phyloP scores from a whole-genome alignment of 306 rosid genomes.

The Prunus padus region DNA sequence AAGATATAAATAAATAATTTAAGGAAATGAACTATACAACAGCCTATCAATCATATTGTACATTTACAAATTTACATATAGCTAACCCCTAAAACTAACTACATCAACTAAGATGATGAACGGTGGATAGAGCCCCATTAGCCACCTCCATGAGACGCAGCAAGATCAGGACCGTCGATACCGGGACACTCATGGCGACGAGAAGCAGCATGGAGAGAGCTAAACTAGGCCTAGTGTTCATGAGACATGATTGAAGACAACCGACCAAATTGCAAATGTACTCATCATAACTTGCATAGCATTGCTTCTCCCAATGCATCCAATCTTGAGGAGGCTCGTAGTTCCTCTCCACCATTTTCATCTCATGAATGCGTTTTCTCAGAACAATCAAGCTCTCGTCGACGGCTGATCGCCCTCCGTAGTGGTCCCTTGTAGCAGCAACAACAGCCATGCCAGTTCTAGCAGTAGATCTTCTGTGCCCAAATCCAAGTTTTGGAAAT shows the following conservation, averaged over 20 bases:
- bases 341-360: conserved; percentile 67
- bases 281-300: conserved; percentile 29
- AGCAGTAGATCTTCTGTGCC: neutral
- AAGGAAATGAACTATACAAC: too few species aligned
- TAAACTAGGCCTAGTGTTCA: conserved; percentile 36
- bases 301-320: conserved; percentile 56
- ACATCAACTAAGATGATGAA: conserved; percentile 16
- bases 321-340: conserved; percentile 61
- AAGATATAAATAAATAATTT: too few species aligned
- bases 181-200: conserved; percentile 18
- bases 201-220: conserved; percentile 27
- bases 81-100: neutral
- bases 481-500: neutral
- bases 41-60: too few species aligned
- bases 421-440: neutral
- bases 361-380: conserved; percentile 67
- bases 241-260: conserved; percentile 23
- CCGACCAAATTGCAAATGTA: conserved; percentile 27
- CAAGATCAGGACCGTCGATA: neutral
- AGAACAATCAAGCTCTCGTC: conserved; percentile 65
- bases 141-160: conserved; percentile 23
- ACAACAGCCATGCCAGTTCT: neutral
- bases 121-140: conserved; percentile 11
- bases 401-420: conserved; percentile 28
- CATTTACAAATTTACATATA: neutral